Conservation (phyloP, 192 early-diverging fungal genomes). For the Coemansia nantahalensis region DNA sequence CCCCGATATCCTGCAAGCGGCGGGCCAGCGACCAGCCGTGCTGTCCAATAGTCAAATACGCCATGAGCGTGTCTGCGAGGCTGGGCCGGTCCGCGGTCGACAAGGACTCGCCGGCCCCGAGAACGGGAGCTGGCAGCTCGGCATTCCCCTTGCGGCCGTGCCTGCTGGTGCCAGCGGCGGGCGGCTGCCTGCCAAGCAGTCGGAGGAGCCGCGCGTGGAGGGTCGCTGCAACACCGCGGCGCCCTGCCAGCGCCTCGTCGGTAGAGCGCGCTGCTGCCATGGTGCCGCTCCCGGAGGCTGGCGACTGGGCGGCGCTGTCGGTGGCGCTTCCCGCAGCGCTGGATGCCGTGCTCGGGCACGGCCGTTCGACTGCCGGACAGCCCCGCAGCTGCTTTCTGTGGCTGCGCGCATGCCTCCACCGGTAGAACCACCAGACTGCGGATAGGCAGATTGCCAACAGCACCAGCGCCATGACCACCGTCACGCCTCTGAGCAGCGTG, state of each 20-base stretch:
- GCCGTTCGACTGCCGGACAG: neutral
- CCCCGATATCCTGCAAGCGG: neutral
- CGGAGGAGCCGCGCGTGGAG: no score
- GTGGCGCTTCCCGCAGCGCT: neutral
- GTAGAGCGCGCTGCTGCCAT: neutral
- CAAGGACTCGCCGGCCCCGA: no score
- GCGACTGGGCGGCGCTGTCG: no score
- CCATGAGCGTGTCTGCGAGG: no score
- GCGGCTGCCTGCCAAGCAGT: no score
- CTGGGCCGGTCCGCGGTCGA: no score
- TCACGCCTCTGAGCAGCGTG: constrained; percentile 3
- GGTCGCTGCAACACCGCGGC: no score
- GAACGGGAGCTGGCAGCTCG: no score
- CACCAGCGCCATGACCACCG: constrained; percentile 11
- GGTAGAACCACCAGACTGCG: constrained; percentile 14
- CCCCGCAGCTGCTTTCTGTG: neutral
- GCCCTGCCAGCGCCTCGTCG: no score
- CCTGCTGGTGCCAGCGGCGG: neutral
- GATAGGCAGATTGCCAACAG: constrained; percentile 1
- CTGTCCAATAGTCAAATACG: no score
- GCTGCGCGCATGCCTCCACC: constrained; percentile 2
- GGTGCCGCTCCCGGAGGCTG: neutral
- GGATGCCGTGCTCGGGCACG: neutral
- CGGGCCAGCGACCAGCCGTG: neutral
- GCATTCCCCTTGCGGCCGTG: no score